phyloP scores from a whole-genome alignment of 73 alveolate genomes.

The Symbiodinium natans region DNA sequence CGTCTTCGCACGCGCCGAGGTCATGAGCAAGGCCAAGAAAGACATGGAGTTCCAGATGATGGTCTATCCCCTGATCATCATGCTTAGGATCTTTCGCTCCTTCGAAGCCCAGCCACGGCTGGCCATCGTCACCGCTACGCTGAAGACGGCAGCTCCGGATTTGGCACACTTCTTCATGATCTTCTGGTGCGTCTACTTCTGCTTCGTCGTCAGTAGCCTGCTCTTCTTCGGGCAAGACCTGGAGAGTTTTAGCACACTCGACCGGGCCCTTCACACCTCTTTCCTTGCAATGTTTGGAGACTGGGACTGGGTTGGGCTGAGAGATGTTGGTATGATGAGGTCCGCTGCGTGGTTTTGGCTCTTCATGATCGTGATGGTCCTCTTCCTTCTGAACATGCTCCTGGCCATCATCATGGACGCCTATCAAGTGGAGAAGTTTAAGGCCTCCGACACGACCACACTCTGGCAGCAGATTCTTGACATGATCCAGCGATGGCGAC shows the following conservation, averaged over 20 bases:
- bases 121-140: slow-evolving; percentile 45
- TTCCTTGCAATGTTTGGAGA: slow-evolving; percentile 77
- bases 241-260: slow-evolving; percentile 57
- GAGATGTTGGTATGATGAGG: slow-evolving; percentile 44
- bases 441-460: slow-evolving; percentile 63
- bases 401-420: slow-evolving; percentile 86
- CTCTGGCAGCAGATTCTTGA: slow-evolving; percentile 58
- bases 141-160: slow-evolving; percentile 65
- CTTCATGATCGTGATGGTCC: slow-evolving; percentile 72
- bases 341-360: slow-evolving; percentile 81
- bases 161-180: slow-evolving; percentile 79
- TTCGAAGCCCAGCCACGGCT: slow-evolving; percentile 80
- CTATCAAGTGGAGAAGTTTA: slow-evolving; percentile 53
- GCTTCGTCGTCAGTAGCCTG: slow-evolving; percentile 83
- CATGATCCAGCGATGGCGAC: slow-evolving; percentile 47
- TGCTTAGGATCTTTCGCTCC: slow-evolving; percentile 68
- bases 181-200: slow-evolving; percentile 70
- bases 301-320: slow-evolving; percentile 47
- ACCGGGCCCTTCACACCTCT: slow-evolving; percentile 63
- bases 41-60: slow-evolving; percentile 75
- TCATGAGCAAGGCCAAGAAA: slow-evolving; percentile 82
- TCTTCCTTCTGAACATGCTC: slow-evolving; percentile 68
- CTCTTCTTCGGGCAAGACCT: slow-evolving; percentile 59
- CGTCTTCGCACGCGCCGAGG: slow-evolving; percentile 42
- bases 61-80: slow-evolving; percentile 75